Percentiles rank a stretch among this genome's conserved stretches.
These are phyloP conservation scores for Tanacetum coccineum DNA, from an alignment of 129 eudicot genomes.

Conservation along the genomic window DNA sequence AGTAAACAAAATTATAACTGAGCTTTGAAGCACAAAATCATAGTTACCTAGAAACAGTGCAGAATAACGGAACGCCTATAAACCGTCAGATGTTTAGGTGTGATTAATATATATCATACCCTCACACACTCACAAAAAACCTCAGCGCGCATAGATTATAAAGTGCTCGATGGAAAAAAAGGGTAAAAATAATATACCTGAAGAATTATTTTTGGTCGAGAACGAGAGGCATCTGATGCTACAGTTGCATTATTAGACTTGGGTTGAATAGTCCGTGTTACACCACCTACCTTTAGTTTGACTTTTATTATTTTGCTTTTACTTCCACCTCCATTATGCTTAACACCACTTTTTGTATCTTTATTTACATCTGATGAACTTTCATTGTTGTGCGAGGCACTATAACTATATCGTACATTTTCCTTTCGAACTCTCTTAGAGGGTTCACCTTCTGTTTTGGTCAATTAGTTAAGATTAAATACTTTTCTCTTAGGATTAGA, in stretches of 20 bases:
- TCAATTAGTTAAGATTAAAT: slow-evolving; percentile 75
- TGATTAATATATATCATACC: background rate
- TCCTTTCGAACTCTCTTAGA: slow-evolving; percentile 41
- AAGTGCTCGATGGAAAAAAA: background rate
- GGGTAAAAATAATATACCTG: slow-evolving; percentile 45
- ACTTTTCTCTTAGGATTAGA: slow-evolving; percentile 64
- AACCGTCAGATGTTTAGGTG: background rate
- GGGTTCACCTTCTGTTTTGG: slow-evolving; percentile 41
- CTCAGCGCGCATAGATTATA: background rate
- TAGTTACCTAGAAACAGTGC: slow-evolving; percentile 8
- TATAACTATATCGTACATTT: slow-evolving; percentile 37
- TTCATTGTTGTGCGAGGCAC: slow-evolving; percentile 38
- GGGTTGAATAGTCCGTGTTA: slow-evolving; percentile 73
- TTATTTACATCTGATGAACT: slow-evolving; percentile 31
- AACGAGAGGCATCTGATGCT: slow-evolving; percentile 45
- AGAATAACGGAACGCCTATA: background rate
- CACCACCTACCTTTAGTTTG: slow-evolving; percentile 88
- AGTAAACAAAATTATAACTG: slow-evolving; percentile 15
- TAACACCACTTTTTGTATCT: slow-evolving; percentile 29
- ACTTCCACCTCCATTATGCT: slow-evolving; percentile 41
- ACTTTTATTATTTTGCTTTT: slow-evolving; percentile 64
- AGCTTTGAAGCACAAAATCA: slow-evolving; percentile 15
- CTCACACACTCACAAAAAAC: slow-evolving; percentile 7
- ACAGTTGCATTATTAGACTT: slow-evolving; percentile 46
- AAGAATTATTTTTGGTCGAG: slow-evolving; percentile 42